These are phyloP conservation scores for Boletellus sp. DNA, from an alignment of 768 basidiomycete genomes.

Conservation along the genomic window DNA sequence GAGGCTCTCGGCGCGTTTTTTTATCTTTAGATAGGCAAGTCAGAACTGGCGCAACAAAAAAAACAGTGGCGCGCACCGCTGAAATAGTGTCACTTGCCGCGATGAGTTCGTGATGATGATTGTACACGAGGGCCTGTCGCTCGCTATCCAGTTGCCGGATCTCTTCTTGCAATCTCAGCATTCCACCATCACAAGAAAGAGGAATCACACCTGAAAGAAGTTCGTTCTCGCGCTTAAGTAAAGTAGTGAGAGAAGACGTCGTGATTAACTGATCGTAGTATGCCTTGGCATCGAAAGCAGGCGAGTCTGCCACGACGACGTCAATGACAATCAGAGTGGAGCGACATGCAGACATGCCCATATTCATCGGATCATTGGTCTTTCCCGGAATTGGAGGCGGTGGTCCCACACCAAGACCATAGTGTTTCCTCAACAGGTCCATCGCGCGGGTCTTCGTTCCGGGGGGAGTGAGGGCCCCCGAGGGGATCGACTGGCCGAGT, in stretches of 20 bases:
- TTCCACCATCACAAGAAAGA: not conserved
- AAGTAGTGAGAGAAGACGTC: constrained; percentile 64
- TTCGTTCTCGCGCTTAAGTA: constrained; percentile 82
- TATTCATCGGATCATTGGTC: constrained; percentile 73
- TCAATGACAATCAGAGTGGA: constrained; percentile 1
- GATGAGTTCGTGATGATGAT: constrained; percentile 93
- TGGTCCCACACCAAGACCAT: constrained; percentile 75
- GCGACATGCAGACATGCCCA: constrained; percentile 46
- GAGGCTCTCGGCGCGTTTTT: constrained; percentile 78
- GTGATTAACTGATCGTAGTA: constrained; percentile 88
- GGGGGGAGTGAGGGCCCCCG: constrained; percentile 25
- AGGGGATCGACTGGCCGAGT: constrained; percentile 21
- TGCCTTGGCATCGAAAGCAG: constrained; percentile 75
- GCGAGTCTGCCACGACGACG: constrained; percentile 52
- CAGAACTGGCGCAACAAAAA: not conserved
- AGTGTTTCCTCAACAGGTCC: constrained; percentile 80
- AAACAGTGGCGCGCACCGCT: constrained; percentile 49
- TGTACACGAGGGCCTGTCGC: constrained; percentile 87
- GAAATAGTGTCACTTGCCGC: constrained; percentile 91
- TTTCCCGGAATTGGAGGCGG: constrained; percentile 59
- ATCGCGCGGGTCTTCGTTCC: constrained; percentile 57
- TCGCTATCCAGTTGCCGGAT: constrained; percentile 86
- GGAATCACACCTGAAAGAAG: constrained; percentile 55
- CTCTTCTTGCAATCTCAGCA: constrained; percentile 44
- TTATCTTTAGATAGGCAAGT: constrained; percentile 60